Evolutionary conservation across 805 yeast genomes (phyloP).

Genomic region (Blastobotrys robertii): DNA sequence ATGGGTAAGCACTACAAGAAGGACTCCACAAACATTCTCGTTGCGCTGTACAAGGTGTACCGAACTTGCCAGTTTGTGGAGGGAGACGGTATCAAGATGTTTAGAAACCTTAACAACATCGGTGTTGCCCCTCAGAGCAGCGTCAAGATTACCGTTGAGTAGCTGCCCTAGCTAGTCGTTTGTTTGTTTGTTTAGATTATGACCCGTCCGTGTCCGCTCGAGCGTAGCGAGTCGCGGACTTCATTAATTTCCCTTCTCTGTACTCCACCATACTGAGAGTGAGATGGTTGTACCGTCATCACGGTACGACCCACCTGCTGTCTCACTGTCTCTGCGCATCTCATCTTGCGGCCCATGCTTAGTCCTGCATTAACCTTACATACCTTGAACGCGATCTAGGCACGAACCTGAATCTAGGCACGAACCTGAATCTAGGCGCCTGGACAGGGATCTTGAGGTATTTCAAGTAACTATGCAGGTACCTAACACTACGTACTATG

Average conservation of each 20-base stretch:
- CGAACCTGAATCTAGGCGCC: too few species aligned
- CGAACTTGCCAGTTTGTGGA: constrained; percentile 66
- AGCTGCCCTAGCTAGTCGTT: constrained; percentile 4
- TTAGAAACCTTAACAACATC: constrained; percentile 55
- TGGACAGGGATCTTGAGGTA: too few species aligned
- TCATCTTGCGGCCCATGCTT: too few species aligned
- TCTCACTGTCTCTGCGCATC: too few species aligned
- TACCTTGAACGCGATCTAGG: too few species aligned
- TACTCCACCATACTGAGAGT: too few species aligned
- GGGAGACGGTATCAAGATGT: constrained; percentile 65
- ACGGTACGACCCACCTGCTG: too few species aligned
- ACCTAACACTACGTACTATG: too few species aligned
- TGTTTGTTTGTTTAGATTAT: constrained; percentile 3
- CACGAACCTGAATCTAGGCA: too few species aligned
- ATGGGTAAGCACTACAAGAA: constrained; percentile 74
- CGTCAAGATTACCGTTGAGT: constrained; percentile 5
- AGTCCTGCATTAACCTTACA: too few species aligned
- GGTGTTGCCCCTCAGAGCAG: constrained; percentile 30
- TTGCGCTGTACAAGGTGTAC: constrained; percentile 45
- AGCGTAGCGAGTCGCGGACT: not conserved
- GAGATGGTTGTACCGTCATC: too few species aligned
- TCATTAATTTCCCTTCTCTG: not conserved
- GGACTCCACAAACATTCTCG: constrained; percentile 63
- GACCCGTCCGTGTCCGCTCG: not conserved
- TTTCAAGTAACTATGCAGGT: too few species aligned